Evolutionary conservation across 257 asterid genomes (phyloP), one percentile per base, ranked within the genome.

Genomic region (Nicotiana paniculata): DNA sequence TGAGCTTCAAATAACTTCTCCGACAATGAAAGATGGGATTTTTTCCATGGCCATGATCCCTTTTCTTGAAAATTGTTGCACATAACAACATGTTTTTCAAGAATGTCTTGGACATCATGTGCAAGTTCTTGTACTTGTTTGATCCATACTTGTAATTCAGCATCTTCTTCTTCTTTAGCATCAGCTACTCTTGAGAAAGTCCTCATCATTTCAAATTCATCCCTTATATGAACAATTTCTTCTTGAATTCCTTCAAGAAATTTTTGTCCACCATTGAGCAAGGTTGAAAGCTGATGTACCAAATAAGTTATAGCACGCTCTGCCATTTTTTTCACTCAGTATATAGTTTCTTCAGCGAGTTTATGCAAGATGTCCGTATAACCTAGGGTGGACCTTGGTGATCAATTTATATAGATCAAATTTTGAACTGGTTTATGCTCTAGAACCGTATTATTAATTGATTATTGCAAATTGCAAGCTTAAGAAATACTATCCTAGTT

Each of bases 151-250:
- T 82, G 85, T 46, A 87, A 82, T 24, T 15, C 62, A 26, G 69
- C 79, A 59, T 88, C 83, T 5, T 21, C 74, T 13, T 88, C 91
- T 64, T 82, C 88, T 63, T 59, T 81, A 0, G 81, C 48, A 58
- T 89, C 91, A 10, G 90, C 90, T 6, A 68, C 87, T 18, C 85
- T 61, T 21, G 85, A 85, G 61, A 90, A 88, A 4, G 84, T 85
- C 65, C 68, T 85, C 87, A 89, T 84, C 9, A 81, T 83, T 5
- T 15, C 85, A 68, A 84, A 69, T 81, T 81, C 90, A 69, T 65
- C 86, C 21, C 15, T 79, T 68, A 89, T 88, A 30, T 18, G 6
- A 30, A 63, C 82, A 24, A 84, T 81, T 10, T 87, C 82, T 7
- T 9, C 12, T 18, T 48, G 26, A 65, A 87, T 76, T 5, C 77